Evolutionary conservation across 768 basidiomycete species (phyloP), one percentile per base, ranked within the genome.

Genomic region (Trametes elegans): DNA sequence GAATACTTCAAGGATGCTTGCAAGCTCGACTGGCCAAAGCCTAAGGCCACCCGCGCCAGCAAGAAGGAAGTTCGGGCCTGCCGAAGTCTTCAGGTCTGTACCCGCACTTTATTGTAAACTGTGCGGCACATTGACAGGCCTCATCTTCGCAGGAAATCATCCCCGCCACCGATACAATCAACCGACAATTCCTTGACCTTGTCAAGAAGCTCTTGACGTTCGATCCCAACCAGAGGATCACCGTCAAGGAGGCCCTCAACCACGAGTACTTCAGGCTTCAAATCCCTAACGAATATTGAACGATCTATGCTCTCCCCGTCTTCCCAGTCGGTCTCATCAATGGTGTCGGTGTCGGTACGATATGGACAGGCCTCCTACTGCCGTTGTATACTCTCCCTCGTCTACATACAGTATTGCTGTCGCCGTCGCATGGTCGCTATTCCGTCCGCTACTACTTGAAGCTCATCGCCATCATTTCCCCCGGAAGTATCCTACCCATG

Each of bases 61-160:
- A 88, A 85, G 76, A 96, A 95, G 71, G 97, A 96, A 64, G 94
- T 99, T 36, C 86, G 87, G 50, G 84, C 87, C 23, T 93, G 93
- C 63, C 83, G 87, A 64, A 75, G 83, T 41, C 74, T 97, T 32
- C 74, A 81, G 76, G 93, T 95, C 58, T 49, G 82, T 77, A 31
- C 6, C 48, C 3, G 13, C 32, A 5, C n/a, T 8, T 39, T 24
- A 14, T 55, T 45, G 8, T 43, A 42, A 39, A 8, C 43, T 56
- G 9, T 14, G 16, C 26, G 7, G 7, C 29, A 42, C 16, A 29
- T 50, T 58, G 52, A 50, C 52, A 49, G 35, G 27, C 36, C 51
- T 40, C 13, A 29, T 42, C n/a, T 55, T 19, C 28, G 13, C 64
- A 93, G 89, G 91, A 94, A 57, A 88, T 95, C 64, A 93, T 96